A percentile compares a stretch with the other conserved stretches of the same genome.
Conservation (phyloP, 176 grass and related monocot species). For the Zoysia japonica region DNA sequence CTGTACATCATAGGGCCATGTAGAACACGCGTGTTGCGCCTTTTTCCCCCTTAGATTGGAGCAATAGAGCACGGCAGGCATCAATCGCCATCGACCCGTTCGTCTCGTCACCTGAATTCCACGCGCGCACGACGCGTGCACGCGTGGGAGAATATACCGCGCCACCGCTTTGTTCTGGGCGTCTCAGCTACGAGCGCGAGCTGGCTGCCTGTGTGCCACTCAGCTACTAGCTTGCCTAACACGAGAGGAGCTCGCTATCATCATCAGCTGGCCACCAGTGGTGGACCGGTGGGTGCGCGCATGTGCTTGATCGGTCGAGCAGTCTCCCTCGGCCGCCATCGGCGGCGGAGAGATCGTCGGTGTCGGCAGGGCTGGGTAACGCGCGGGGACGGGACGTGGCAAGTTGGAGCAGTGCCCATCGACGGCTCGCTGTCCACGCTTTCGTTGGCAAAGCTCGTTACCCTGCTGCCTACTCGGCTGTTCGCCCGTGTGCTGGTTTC, state of each 20-base stretch:
- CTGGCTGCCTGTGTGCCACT: neutral
- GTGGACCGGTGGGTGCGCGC: neutral
- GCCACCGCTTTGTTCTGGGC: neutral
- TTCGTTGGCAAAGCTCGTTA: constrained; percentile 3
- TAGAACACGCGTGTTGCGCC: neutral
- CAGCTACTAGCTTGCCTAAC: neutral
- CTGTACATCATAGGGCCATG: no score
- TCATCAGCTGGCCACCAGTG: neutral
- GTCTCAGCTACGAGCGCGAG: neutral
- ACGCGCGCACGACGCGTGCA: neutral
- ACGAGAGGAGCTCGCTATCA: neutral
- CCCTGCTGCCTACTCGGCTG: no score
- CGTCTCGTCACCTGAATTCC: neutral
- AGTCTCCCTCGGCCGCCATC: neutral
- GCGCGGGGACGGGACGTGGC: no score
- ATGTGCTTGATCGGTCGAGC: neutral
- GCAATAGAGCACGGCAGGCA: neutral
- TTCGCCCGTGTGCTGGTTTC: neutral
- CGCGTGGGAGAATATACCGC: neutral
- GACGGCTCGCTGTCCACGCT: constrained; percentile 12
- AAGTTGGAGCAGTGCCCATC: neutral
- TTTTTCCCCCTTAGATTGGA: neutral
- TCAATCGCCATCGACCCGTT: neutral
- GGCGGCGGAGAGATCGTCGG: neutral
- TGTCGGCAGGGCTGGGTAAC: no score